phyloP scores from a whole-genome alignment of 352 stramenopile genomes.

The Plasmopara viticola region DNA sequence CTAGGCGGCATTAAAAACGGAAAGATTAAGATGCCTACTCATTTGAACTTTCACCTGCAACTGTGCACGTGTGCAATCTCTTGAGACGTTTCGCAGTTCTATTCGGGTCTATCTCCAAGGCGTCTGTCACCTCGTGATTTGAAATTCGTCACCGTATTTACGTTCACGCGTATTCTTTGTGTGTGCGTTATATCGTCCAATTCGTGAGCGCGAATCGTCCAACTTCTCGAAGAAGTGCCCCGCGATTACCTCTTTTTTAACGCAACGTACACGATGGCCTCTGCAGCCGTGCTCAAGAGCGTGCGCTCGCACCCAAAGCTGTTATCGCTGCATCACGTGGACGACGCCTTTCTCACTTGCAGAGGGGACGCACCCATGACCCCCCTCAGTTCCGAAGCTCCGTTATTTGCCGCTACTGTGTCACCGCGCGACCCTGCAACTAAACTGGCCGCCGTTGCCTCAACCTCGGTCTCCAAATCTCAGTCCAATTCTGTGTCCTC shows the following conservation, averaged over 20 bases:
- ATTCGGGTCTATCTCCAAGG: background rate
- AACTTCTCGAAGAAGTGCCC: conserved; percentile 25
- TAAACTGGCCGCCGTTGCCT: conserved; percentile 32
- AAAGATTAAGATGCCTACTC: conserved; percentile 34
- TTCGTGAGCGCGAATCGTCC: conserved; percentile 20
- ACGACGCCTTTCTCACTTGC: conserved; percentile 30
- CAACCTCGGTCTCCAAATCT: conserved; percentile 8
- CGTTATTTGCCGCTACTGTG: conserved; percentile 28
- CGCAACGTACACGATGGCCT: conserved; percentile 29
- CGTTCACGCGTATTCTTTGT: conserved; percentile 32
- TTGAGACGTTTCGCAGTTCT: background rate
- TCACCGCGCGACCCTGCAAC: conserved; percentile 47
- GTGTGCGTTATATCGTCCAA: conserved; percentile 27
- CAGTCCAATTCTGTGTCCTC: background rate
- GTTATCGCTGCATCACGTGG: conserved; percentile 42
- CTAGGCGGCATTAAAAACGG: conserved; percentile 22
- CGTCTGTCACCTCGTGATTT: background rate
- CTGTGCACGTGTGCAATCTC: conserved; percentile 31
- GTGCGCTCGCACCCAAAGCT: conserved; percentile 36
- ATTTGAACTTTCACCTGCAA: conserved; percentile 64
- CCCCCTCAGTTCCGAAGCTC: conserved; percentile 26
- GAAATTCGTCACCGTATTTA: conserved; percentile 18
- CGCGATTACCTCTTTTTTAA: conserved; percentile 12
- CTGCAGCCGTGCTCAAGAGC: conserved; percentile 29
- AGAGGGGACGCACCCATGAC: conserved; percentile 36